A percentile compares a stretch with the other conserved stretches of the same genome.
Conservation (phyloP, 2,329 filamentous ascomycete genomes). For the Colletotrichum acutatum region DNA sequence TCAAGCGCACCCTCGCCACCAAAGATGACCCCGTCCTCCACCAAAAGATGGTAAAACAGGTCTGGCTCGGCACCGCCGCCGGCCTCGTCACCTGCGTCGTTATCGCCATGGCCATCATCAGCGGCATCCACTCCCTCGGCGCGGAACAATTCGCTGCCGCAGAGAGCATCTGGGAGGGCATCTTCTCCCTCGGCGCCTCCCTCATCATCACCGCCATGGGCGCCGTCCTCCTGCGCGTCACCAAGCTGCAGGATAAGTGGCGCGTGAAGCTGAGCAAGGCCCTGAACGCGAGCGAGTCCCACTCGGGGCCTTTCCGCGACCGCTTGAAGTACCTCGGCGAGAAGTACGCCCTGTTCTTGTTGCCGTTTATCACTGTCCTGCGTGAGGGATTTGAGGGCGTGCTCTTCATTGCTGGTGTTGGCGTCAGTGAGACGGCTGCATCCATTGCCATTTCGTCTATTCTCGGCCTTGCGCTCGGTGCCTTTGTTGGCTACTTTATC, state of each 20-base stretch:
- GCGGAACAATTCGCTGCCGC: conserved; percentile 65
- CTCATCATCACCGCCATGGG: conserved; percentile 75
- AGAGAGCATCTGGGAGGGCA: conserved; percentile 75
- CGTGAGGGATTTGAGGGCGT: conserved; percentile 82
- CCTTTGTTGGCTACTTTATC: conserved; percentile 72
- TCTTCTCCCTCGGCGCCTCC: conserved; percentile 68
- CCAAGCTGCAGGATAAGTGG: conserved; percentile 76
- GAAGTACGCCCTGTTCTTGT: conserved; percentile 81
- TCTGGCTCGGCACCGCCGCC: conserved; percentile 63
- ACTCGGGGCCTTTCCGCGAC: conserved; percentile 21
- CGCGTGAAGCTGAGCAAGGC: conserved; percentile 70
- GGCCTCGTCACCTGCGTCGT: conserved; percentile 35
- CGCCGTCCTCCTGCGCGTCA: conserved; percentile 71
- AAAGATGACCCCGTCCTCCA: conserved; percentile 62
- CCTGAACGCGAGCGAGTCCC: conserved; percentile 43
- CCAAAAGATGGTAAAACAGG: conserved; percentile 65
- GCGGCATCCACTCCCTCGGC: conserved; percentile 61
- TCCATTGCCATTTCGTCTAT: conserved; percentile 78
- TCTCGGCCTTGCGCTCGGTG: conserved; percentile 71
- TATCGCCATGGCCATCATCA: conserved; percentile 37
- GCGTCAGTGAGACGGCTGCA: conserved; percentile 73
- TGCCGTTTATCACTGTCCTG: conserved; percentile 82
- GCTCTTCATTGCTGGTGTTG: conserved; percentile 82
- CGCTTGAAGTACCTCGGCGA: conserved; percentile 51
- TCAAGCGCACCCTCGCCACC: conserved; percentile 71